Evolutionary conservation across 2,329 filamentous ascomycete species (phyloP), one percentile per base, ranked within the genome.

Genomic region (Diaporthe longicolla): DNA sequence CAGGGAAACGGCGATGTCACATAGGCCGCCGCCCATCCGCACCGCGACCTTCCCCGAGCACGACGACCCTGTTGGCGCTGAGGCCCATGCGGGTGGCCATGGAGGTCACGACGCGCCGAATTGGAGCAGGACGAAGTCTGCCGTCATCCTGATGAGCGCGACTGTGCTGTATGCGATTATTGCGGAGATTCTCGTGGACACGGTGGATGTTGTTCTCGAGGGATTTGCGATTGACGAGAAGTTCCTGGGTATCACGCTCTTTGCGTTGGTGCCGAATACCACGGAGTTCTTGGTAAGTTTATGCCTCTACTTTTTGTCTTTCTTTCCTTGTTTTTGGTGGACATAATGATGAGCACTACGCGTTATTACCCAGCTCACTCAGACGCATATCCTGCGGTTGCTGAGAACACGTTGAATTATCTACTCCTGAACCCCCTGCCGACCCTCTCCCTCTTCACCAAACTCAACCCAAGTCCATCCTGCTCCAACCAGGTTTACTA

Each of bases 31-130:
- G 8, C 80, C 81, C 0, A 75, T 80, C 45, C 84, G 85, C 19
- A 81, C 83, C 8, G 80, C 81, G 32, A 83, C 82, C 4, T 82
- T 86, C 57, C 80, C 81, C 9, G 86, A 87, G 17, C 81, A 84
- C 48, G 90, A 90, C 52, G 87, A 89, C 45, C 79, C 81, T 10
- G 78, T 55, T 78, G 77, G 52, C 79, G 72, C 26, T 70, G 76
- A 75, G 26, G 74, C 74, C 13, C 69, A 74, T 21, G 40, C 29
- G 7, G 55, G 71, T 10, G 74, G 68, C 29, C 84, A 87, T 81
- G 94, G 94, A 59, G 95, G 96, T 0, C 97, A 99, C 79, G 97
- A 99, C 83, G 97, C 97, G n/a, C 97, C 97, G 6, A 99, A 99
- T 82, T 99, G 97, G 97, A 94, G 96, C 79, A 92, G 95, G 75